Evolutionary conservation across 108 stramenopile species (phyloP).

Genomic region (Schizochytrium sp.): DNA sequence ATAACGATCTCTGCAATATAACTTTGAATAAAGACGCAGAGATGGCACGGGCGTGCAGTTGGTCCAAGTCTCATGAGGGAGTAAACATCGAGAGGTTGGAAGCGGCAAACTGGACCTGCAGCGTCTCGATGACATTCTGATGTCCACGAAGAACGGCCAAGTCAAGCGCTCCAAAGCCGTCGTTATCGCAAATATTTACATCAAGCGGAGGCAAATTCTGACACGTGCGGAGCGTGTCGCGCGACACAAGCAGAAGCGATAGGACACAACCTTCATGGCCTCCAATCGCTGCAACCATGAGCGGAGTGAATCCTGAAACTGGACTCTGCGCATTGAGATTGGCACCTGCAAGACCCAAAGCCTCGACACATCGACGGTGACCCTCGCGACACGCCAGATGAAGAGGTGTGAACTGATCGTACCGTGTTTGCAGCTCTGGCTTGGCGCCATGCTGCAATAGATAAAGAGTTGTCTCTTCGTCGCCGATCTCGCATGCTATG

Average conservation of each 20-base stretch:
- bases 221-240: neutral
- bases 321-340: neutral
- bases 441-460: neutral
- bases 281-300: neutral
- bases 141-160: neutral
- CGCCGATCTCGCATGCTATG: neutral
- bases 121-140: neutral
- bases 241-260: neutral
- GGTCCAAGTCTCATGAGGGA: neutral
- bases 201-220: neutral
- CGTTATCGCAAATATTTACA: neutral
- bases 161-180: neutral
- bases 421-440: neutral
- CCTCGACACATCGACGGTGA: neutral
- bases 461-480: neutral
- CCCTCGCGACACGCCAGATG: neutral
- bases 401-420: neutral
- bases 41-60: neutral
- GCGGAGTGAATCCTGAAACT: neutral
- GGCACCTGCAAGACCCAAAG: neutral
- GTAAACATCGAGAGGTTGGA: neutral
- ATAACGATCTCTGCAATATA: neutral
- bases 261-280: neutral
- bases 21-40: neutral
- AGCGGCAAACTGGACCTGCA: neutral